Evolutionary conservation across 108 stramenopile species (phyloP), one percentile per base, ranked within the genome.

Genomic region (Nitzschia sp.): DNA sequence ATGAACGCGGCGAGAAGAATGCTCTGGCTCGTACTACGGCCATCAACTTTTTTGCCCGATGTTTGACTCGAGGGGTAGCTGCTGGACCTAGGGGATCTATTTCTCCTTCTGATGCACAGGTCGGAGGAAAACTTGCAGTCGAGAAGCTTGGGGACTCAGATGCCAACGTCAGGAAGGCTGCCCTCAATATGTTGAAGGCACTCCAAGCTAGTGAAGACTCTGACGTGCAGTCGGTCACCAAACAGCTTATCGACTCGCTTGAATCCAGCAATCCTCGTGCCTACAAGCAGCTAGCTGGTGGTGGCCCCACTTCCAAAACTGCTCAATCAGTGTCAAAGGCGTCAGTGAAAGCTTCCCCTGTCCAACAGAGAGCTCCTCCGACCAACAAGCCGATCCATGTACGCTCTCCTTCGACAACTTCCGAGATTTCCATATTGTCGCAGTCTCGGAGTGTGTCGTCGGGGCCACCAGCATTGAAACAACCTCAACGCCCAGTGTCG

Each of bases 1-100:
- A 91, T 46, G 93, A 94, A 63, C 80, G 79, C 61, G 80, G 75
- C 20, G 80, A 94, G 50, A 94, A 94, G 69, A 91, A 94, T 82
- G 79, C 88, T 8, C 46, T 94, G 14, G 88, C 83, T 10, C 72
- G 93, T 57, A 65, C 72, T 6, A 65, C 78, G 11, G 63, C 80
- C 2, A 56, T 94, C 37, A 86, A 87, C 37, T 91, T 75, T 72
- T 75, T 94, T 24, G 63, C 26, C 57, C 83, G 93, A 15, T 94
- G 93, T 60, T 63, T 94, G 10, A 59, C 62, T 0, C 50, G 81
- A 19, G 72, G 72, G 53, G 80, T 57, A 19, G 52, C 51, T 38
- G 81, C 79, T 50, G 86, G 89, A 21, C 79, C 75, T 14, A 67
- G 88, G 15, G 88, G 87, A 5, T 41, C 54, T 2, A 60, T 94